phyloP scores from a whole-genome alignment of 345 rosid species.

The Aethionema arabicum region DNA sequence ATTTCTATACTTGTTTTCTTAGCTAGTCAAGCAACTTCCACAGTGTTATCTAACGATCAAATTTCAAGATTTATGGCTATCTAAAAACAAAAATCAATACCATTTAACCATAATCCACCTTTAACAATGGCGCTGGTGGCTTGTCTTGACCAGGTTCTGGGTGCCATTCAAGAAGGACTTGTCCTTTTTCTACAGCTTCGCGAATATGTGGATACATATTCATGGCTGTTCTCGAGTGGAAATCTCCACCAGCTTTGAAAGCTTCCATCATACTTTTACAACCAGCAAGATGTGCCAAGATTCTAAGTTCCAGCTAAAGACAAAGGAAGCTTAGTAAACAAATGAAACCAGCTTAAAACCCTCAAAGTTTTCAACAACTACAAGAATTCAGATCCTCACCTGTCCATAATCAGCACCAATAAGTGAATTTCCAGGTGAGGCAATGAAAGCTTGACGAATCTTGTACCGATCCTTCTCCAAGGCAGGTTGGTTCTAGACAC shows the following conservation, averaged over 20 bases:
- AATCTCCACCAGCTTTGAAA: slow-evolving; percentile 96
- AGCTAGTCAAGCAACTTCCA: neutral
- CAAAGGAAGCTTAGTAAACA: slow-evolving; percentile 8
- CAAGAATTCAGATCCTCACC: slow-evolving; percentile 41
- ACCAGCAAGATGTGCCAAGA: slow-evolving; percentile 90
- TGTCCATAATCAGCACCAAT: slow-evolving; percentile 98
- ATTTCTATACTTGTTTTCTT: neutral
- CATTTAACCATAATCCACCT: slow-evolving; percentile 47
- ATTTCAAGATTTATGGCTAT: neutral
- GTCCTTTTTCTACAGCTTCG: slow-evolving; percentile 64
- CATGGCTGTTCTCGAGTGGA: slow-evolving; percentile 97
- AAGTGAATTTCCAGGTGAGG: slow-evolving; percentile 93
- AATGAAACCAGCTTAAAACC: slow-evolving; percentile 8
- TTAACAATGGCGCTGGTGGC: slow-evolving; percentile 91
- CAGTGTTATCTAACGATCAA: neutral
- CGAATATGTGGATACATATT: slow-evolving; percentile 93
- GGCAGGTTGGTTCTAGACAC: slow-evolving; percentile 89
- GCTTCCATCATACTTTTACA: slow-evolving; percentile 98
- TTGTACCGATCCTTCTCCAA: slow-evolving; percentile 97
- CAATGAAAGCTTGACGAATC: slow-evolving; percentile 93
- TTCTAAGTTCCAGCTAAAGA: slow-evolving; percentile 90
- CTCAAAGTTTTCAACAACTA: slow-evolving; percentile 5
- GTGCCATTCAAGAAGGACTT: slow-evolving; percentile 94
- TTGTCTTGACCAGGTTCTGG: slow-evolving; percentile 88
- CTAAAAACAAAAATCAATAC: neutral